Base-by-base conservation (phyloP, 139 green algal species). In the Penium margaritaceum region DNA sequence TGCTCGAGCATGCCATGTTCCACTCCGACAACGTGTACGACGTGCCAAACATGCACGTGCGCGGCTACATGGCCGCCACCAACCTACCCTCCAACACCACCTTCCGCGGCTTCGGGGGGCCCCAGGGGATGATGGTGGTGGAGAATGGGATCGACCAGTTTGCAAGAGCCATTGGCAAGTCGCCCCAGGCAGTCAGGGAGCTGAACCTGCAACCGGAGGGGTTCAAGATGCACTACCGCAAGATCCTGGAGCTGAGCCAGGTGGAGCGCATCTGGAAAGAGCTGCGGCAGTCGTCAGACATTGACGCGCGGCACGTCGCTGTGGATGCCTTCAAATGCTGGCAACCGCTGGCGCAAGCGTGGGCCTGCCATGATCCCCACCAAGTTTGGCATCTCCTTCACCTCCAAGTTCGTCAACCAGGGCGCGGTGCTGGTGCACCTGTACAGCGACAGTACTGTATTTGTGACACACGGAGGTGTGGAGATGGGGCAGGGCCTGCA, bases 401-500 rank as follows among this genome's bases (percentile, higher is more conserved):
- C 84, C 33, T 53, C 75, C 69, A 84, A 90, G 70, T 91, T 92
- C 55, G 72, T 95, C 44, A 95, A 95, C 81, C 89, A 94, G 81
- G 91, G 84, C 2, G 93, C 89, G 0, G 89, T 93, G 33, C 84
- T 98, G 75, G 92, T 98, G 76, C 91, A 98, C 80, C 67, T 96
- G 32, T 97, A 95, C 80, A 88, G 87, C 9, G 93, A 98, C 54
- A 93, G 93, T 63, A 95, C 87, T 0, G 90, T 95, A 44, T 81
- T 97, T 69, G 90, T 98, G 14, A 95, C 90, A 0, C 93, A 98
- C 61, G 92, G 93, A 3, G 93, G 93, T 12, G 92, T 97, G 71
- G 93, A 98, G 87, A 98, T 98, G 93, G 93, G 93, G 0, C 93
- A 98, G 86, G 93, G 93, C 5, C 87, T 98, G 74, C 93, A 97